Conservation (phyloP, 2,329 filamentous ascomycete genomes). For the Colletotrichum sp. region DNA sequence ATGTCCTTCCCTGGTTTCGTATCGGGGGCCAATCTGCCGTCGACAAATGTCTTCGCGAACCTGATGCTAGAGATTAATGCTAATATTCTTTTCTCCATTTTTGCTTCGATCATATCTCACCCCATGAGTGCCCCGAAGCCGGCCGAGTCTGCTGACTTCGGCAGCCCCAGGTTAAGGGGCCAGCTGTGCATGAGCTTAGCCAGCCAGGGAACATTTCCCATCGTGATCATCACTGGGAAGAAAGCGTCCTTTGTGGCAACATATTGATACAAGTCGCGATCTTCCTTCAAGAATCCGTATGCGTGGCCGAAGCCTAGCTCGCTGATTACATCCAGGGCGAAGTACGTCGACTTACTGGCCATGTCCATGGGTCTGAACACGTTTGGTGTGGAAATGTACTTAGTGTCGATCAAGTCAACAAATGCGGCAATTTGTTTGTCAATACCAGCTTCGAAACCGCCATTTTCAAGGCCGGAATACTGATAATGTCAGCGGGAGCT, state of each 20-base stretch:
- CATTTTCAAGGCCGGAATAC: slow-evolving; percentile 20
- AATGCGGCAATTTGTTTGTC: slow-evolving; percentile 6
- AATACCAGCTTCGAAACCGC: slow-evolving; percentile 13
- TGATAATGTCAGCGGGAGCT: not conserved
- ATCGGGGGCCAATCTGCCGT: slow-evolving; percentile 28
- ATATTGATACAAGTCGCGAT: slow-evolving; percentile 28
- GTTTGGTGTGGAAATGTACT: slow-evolving; percentile 15
- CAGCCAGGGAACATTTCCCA: slow-evolving; percentile 28
- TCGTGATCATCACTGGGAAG: slow-evolving; percentile 21
- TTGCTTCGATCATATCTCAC: not conserved
- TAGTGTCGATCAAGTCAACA: slow-evolving; percentile 16
- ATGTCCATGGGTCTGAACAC: slow-evolving; percentile 18
- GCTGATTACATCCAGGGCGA: slow-evolving; percentile 30
- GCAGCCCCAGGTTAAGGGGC: slow-evolving; percentile 23
- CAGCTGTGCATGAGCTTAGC: slow-evolving; percentile 24
- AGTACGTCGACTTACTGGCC: slow-evolving; percentile 16
- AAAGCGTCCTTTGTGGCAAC: slow-evolving; percentile 17
- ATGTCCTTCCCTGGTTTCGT: slow-evolving; percentile 32
- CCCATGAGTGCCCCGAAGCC: slow-evolving; percentile 37
- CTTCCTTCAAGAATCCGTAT: slow-evolving; percentile 30
- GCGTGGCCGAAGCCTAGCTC: slow-evolving; percentile 28
- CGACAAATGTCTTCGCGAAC: slow-evolving; percentile 32
- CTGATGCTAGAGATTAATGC: not conserved
- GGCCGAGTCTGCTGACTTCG: slow-evolving; percentile 29
- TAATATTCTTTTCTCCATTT: rapidly evolving